phyloP scores from a whole-genome alignment of 768 basidiomycete species.

The Boletellus ananiceps region DNA sequence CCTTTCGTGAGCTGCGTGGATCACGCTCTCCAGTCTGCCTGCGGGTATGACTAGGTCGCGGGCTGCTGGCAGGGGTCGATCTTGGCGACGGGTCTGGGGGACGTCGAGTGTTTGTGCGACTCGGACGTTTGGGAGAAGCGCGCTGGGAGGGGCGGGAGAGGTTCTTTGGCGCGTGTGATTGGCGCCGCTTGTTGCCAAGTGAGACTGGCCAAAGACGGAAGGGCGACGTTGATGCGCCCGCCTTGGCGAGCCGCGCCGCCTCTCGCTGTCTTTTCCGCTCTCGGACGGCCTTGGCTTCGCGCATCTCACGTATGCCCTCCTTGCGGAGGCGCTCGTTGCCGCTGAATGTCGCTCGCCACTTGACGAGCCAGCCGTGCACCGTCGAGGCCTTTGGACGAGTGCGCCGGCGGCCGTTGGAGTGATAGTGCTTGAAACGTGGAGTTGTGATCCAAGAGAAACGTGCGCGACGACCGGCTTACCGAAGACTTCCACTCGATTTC shows the following conservation, averaged over 20 bases:
- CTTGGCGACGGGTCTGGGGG: conserved; percentile 16
- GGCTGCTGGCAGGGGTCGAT: conserved; percentile 11
- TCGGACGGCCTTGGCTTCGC: conserved; percentile 41
- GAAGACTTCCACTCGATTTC: conserved; percentile 34
- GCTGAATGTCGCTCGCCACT: conserved; percentile 66
- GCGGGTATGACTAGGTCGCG: conserved; percentile 18
- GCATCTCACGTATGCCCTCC: conserved; percentile 73
- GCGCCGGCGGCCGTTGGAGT: conserved; percentile 36
- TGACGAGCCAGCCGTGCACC: conserved; percentile 77
- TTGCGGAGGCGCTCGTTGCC: conserved; percentile 58
- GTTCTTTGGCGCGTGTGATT: conserved; percentile 8
- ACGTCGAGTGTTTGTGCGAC: conserved; percentile 8
- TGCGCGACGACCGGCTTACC: conserved; percentile 17
- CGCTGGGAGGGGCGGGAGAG: conserved; percentile 5
- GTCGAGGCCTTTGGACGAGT: conserved; percentile 51
- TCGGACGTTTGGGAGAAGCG: conserved; percentile 10
- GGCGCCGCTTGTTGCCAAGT: conserved; percentile 11
- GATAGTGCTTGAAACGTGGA: conserved; percentile 25
- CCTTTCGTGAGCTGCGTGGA: conserved; percentile 18
- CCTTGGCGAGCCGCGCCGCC: conserved; percentile 17
- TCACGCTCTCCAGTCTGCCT: conserved; percentile 4
- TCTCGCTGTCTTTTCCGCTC: conserved; percentile 28
- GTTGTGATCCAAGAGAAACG: neutral
- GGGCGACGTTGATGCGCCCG: conserved; percentile 8
- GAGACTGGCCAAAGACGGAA: conserved; percentile 29